These are phyloP conservation scores for Colletotrichum zoysiae DNA, from an alignment of 2,329 filamentous ascomycete genomes.

Conservation along the genomic window DNA sequence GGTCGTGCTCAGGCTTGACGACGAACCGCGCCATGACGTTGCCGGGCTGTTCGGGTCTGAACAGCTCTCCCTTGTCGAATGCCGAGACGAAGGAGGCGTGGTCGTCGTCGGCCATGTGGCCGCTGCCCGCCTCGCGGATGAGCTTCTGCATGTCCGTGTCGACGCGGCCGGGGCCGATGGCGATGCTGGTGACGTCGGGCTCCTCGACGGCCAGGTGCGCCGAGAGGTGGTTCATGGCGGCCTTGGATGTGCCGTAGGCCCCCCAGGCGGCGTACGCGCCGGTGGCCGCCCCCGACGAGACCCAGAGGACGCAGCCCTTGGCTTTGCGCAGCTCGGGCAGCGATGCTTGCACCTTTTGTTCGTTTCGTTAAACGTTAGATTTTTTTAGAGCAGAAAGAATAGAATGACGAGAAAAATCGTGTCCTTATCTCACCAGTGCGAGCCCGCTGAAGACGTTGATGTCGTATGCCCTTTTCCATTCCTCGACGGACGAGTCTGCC, in stretches of 20 bases:
- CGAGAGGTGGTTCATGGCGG: conserved; percentile 84
- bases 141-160: conserved; percentile 93
- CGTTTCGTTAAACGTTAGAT: conserved; percentile 6
- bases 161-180: conserved; percentile 83
- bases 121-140: conserved; percentile 72
- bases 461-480: conserved; percentile 83
- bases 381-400: neutral
- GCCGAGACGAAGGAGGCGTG: conserved; percentile 78
- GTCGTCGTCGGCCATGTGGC: conserved; percentile 64
- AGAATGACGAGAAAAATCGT: conserved; percentile 45
- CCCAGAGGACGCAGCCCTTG: conserved; percentile 80
- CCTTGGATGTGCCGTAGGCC: conserved; percentile 85
- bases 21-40: conserved; percentile 86
- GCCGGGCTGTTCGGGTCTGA: conserved; percentile 87
- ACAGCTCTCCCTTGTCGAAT: conserved; percentile 77
- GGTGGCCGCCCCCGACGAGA: conserved; percentile 82
- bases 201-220: conserved; percentile 82
- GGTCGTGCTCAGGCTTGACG: conserved; percentile 70
- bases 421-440: conserved; percentile 71
- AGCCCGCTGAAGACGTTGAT: conserved; percentile 90
- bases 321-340: conserved; percentile 76
- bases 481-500: conserved; percentile 73
- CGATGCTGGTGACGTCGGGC: conserved; percentile 77
- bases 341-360: conserved; percentile 76
- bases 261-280: conserved; percentile 80